Evolutionary conservation across 2,329 filamentous ascomycete species (phyloP), one percentile per base, ranked within the genome.

Genomic region (Fusarium setosum): DNA sequence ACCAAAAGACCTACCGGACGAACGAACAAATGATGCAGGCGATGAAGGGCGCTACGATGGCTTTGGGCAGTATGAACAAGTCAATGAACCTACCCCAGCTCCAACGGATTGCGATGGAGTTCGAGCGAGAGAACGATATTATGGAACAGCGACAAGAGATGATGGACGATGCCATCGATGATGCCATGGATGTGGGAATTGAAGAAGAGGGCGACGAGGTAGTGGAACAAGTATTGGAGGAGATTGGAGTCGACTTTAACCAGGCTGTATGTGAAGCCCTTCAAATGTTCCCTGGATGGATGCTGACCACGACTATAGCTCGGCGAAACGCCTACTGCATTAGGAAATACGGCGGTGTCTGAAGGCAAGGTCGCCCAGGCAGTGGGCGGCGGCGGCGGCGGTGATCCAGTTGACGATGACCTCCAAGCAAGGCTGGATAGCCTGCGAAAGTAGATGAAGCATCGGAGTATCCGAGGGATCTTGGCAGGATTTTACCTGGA

Each of bases 11-110:
- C 48, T 95, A 98, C 67, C 90, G 96, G 67, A 97, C 94, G 69
- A 99, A 99, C 79, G 96, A 99, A 79, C 95, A 98, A 80, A 99
- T 99, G 96, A 97, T 97, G 94, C 93, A 97, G 79, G 96, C 94
- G 9, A 98, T 99, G 96, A 99, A 97, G 80, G 96, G 96, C 31
- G 96, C 96, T 5, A 98, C 96, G 2, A 90, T 91, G 79, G 90
- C 97, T 4, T 84, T 99, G 8, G 94, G 94, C 54, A 96, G 92
- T 81, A 99, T 99, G 96, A 99, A 99, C 79, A 88, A 92, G 67
- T 93, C 93, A 66, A 98, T 98, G 94, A 98, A 99, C 76, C 88
- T 99, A 4, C 96, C 96, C 1, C 94, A 94, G 17, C 84, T 99
- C 31, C 95, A 98, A 78, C 89, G 95, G 58, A 99, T 99, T 75